These are phyloP conservation scores for Conticribra weissflogii DNA, from an alignment of 108 stramenopile species.

Conservation along the genomic window DNA sequence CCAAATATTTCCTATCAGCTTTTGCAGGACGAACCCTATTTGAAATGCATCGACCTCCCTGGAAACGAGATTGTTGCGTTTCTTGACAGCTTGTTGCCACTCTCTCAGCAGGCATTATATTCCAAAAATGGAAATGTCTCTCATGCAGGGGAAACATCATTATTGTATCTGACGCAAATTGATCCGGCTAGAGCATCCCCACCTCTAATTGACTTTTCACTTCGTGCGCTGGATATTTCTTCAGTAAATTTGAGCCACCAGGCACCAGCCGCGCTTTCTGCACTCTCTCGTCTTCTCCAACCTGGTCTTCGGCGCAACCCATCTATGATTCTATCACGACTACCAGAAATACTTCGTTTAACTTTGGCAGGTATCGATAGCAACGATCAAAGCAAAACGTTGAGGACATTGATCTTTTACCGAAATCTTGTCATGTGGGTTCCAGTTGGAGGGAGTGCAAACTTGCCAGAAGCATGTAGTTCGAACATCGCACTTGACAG, in stretches of 20 bases:
- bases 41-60: conserved; percentile 48
- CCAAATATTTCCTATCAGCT: conserved; percentile 52
- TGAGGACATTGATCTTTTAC: conserved; percentile 85
- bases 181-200: conserved; percentile 74
- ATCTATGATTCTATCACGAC: conserved; percentile 59
- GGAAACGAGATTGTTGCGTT: conserved; percentile 76
- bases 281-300: conserved; percentile 69
- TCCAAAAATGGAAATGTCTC: conserved; percentile 85
- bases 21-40: conserved; percentile 62
- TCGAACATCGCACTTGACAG: conserved; percentile 9
- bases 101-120: conserved; percentile 84
- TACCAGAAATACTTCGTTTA: conserved; percentile 78
- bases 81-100: conserved; percentile 75
- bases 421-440: conserved; percentile 83
- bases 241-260: conserved; percentile 88
- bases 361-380: conserved; percentile 90
- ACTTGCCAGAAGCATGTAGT: conserved; percentile 1
- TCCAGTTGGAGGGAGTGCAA: conserved; percentile 62
- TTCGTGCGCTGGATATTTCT: conserved; percentile 74
- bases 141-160: conserved; percentile 83
- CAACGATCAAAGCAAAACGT: conserved; percentile 90
- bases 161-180: conserved; percentile 81
- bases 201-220: conserved; percentile 86
- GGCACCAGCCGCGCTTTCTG: conserved; percentile 85
- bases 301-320: conserved; percentile 68